A percentile compares a stretch with the other conserved stretches of the same genome.
These are phyloP conservation scores for Blastobotrys illinoisensis DNA, from an alignment of 1,139 yeast genomes.

Conservation along the genomic window DNA sequence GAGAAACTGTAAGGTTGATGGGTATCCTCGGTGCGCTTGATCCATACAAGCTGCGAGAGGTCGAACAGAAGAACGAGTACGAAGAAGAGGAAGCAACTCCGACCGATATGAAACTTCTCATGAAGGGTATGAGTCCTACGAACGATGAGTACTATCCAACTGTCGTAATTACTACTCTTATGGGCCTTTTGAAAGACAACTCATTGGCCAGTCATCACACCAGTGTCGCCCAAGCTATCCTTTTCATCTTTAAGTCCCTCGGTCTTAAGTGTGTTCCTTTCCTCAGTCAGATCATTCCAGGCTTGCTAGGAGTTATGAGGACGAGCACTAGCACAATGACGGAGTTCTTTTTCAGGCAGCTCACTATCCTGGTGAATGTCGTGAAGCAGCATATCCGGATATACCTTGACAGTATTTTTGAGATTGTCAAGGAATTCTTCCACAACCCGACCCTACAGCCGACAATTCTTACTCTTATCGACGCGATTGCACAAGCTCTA, in stretches of 20 bases:
- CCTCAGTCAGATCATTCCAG: slow-evolving; percentile 82
- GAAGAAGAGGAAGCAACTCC: slow-evolving; percentile 80
- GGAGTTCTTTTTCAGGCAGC: slow-evolving; percentile 85
- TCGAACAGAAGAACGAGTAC: slow-evolving; percentile 63
- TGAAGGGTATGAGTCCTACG: slow-evolving; percentile 93
- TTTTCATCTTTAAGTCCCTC: slow-evolving; percentile 82
- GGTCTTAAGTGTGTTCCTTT: slow-evolving; percentile 87
- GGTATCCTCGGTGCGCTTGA: slow-evolving; percentile 96
- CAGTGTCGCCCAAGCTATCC: slow-evolving; percentile 84
- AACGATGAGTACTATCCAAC: slow-evolving; percentile 94
- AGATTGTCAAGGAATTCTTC: slow-evolving; percentile 70
- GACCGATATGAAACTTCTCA: slow-evolving; percentile 78
- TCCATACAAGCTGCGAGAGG: slow-evolving; percentile 91
- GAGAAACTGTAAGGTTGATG: slow-evolving; percentile 81
- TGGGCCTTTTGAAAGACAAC: slow-evolving; percentile 78
- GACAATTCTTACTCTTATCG: slow-evolving; percentile 74
- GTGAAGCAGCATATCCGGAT: slow-evolving; percentile 90
- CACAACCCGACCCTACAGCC: slow-evolving; percentile 62
- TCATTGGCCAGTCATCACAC: slow-evolving; percentile 84
- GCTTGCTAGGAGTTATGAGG: slow-evolving; percentile 78
- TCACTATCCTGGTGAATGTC: slow-evolving; percentile 70
- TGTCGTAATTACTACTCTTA: slow-evolving; percentile 79
- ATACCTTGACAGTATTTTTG: slow-evolving; percentile 70
- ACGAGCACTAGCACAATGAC: slow-evolving; percentile 76
- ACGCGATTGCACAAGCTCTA: slow-evolving; percentile 76